Conservation (phyloP, 2,329 filamentous ascomycete species). For the Aspergillus sp. region DNA sequence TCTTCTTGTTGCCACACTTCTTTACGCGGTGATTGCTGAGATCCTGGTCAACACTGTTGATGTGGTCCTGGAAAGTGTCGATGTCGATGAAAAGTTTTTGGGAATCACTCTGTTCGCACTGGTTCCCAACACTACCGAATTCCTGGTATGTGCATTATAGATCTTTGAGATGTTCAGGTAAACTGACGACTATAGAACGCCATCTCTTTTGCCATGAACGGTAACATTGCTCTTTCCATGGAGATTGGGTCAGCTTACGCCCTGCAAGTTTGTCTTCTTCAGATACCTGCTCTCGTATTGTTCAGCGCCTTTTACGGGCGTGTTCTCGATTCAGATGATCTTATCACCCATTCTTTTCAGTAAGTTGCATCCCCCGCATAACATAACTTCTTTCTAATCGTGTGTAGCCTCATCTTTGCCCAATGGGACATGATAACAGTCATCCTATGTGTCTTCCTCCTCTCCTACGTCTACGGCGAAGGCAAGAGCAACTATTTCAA, state of each 20-base stretch:
- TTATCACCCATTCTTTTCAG: slow-evolving; percentile 59
- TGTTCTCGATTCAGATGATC: slow-evolving; percentile 58
- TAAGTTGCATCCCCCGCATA: slow-evolving; percentile 36
- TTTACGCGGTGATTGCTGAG: slow-evolving; percentile 97
- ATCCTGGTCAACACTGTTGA: slow-evolving; percentile 97
- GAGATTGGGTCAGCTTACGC: slow-evolving; percentile 98
- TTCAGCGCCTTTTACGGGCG: slow-evolving; percentile 78
- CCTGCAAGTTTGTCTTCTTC: slow-evolving; percentile 90
- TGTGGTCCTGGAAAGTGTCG: slow-evolving; percentile 86
- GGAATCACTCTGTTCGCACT: slow-evolving; percentile 96
- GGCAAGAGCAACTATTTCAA: slow-evolving; percentile 99
- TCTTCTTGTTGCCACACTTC: slow-evolving; percentile 81
- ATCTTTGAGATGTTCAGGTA: neutral
- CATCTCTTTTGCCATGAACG: slow-evolving; percentile 99
- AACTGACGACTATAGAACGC: slow-evolving; percentile 67
- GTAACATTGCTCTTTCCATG: slow-evolving; percentile 98
- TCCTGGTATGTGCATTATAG: slow-evolving; percentile 69
- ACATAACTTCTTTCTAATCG: neutral
- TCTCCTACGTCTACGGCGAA: slow-evolving; percentile 97
- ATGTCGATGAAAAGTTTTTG: slow-evolving; percentile 95
- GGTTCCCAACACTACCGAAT: slow-evolving; percentile 97
- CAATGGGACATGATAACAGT: slow-evolving; percentile 99
- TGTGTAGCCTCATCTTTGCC: slow-evolving; percentile 79
- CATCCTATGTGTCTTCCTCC: slow-evolving; percentile 90
- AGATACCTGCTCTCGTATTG: slow-evolving; percentile 89